Evolutionary conservation across 331 rosid species (phyloP), one percentile per base, ranked within the genome.

Genomic region (Phaseolus coccineus): DNA sequence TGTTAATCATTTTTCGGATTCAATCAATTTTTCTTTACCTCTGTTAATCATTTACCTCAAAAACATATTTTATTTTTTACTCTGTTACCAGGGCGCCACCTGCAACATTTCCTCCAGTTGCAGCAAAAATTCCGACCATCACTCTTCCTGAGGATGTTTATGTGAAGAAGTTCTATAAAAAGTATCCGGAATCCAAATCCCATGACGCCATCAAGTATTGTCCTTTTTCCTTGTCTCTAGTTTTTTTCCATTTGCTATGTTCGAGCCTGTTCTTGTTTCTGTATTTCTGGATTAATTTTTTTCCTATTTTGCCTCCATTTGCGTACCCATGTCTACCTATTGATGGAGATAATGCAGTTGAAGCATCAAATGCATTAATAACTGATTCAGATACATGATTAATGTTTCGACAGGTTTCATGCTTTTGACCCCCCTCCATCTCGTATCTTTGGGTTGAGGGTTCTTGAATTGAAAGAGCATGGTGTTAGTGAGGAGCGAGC

Each of bases 91-190:
- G 99, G 75, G 84, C 96, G n/a, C 97, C 97, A 9, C 99, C 99
- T 52, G 87, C 95, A 33, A 85, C 88, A 42, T 95, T 95, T 84
- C 97, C 95, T 65, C 87, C 87, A 42, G 82, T 82, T 28, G 89
- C 81, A 73, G 94, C 81, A 0, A 85, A 90, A 84, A 87, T 95
- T 31, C 84, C 81, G 79, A 77, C 80, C 52, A 95, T 95, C 84
- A 87, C 78, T 69, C 92, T 95, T 68, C 99, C 97, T 8, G 98
- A 95, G 87, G 99, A 93, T 77, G 85, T 77, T 40, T 93, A 88
- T 81, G 77, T 93, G 55, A 91, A 90, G 25, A 91, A 81, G 62
- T 95, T 93, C 84, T 90, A 88, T 68, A 73, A 85, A 55, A 95
- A 84, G 81, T 81, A 90, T 80, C 99, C 97, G 1, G 97, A 95